phyloP scores from a whole-genome alignment of 169 alveolate species.

The Cryptosporidium muris region DNA sequence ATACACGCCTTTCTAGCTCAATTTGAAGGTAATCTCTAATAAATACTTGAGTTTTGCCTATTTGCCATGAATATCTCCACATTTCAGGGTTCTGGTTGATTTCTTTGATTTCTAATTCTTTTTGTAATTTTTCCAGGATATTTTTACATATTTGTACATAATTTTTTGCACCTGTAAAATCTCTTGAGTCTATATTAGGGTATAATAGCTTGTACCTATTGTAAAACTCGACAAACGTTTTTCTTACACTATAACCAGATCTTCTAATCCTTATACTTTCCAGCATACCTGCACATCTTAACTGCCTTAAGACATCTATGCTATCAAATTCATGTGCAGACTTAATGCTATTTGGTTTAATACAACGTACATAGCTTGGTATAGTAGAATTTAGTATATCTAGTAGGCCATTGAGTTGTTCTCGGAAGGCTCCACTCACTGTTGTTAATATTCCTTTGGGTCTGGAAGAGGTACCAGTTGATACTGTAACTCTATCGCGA shows the following conservation, averaged over 20 bases:
- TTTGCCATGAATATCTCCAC: slow-evolving; percentile 66
- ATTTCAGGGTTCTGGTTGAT: background rate
- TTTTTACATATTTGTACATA: slow-evolving; percentile 61
- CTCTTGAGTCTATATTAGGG: slow-evolving; percentile 63
- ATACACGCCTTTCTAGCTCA: slow-evolving; percentile 42
- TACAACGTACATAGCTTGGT: slow-evolving; percentile 90
- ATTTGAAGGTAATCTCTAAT: slow-evolving; percentile 63
- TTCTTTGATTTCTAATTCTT: background rate
- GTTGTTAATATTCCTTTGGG: slow-evolving; percentile 60
- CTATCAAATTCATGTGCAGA: slow-evolving; percentile 82
- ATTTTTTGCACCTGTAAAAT: slow-evolving; percentile 58
- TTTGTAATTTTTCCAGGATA: slow-evolving; percentile 47
- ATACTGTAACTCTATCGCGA: slow-evolving; percentile 45
- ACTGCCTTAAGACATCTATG: slow-evolving; percentile 83
- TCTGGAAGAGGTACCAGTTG: slow-evolving; percentile 17
- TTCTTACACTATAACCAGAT: slow-evolving; percentile 81
- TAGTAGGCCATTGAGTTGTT: slow-evolving; percentile 80
- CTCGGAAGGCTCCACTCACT: slow-evolving; percentile 75
- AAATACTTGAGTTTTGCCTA: slow-evolving; percentile 74
- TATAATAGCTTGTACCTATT: slow-evolving; percentile 71
- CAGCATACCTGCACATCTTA: slow-evolving; percentile 84
- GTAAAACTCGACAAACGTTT: slow-evolving; percentile 77
- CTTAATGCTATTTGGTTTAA: slow-evolving; percentile 88
- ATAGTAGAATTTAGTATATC: slow-evolving; percentile 79
- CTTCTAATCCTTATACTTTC: slow-evolving; percentile 84